phyloP scores from a whole-genome alignment of 1,284 basidiomycete genomes.

The Sphaerobolus stellatus region DNA sequence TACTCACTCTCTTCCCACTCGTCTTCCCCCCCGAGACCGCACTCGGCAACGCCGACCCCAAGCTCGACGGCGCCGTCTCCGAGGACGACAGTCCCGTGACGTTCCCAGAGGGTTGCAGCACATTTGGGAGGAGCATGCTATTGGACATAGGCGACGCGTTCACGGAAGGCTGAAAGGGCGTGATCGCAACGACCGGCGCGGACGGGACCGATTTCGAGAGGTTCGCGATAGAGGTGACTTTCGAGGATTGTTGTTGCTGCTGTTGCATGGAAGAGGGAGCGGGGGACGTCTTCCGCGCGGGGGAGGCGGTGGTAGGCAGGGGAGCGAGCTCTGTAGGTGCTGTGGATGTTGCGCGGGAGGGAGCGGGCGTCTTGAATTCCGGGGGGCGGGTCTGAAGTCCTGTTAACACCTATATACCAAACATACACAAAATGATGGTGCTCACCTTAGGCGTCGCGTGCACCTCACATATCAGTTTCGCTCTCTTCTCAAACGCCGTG shows the following conservation, averaged over 20 bases:
- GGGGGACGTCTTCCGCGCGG: not conserved
- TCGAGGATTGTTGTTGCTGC: not conserved
- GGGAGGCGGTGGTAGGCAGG: conserved; percentile 22
- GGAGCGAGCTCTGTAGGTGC: conserved; percentile 20
- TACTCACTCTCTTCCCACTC: conserved; percentile 53
- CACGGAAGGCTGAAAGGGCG: conserved; percentile 11
- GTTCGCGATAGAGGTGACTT: conserved; percentile 29
- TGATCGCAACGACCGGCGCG: conserved; percentile 20
- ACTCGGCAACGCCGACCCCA: too few species aligned
- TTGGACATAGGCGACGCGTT: conserved; percentile 6
- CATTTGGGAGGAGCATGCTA: conserved; percentile 7
- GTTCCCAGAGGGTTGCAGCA: conserved; percentile 4
- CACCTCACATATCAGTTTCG: conserved; percentile 80
- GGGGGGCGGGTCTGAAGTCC: conserved; percentile 50
- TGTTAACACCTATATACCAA: conserved; percentile 9
- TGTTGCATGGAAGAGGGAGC: not conserved
- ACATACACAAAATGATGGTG: not conserved
- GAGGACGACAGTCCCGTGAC: not conserved
- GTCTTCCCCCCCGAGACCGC: conserved; percentile 44
- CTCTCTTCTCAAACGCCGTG: conserved; percentile 78
- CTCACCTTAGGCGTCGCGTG: conserved; percentile 69
- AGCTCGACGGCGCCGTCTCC: not conserved
- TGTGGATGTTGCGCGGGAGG: conserved; percentile 18
- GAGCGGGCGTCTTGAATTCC: conserved; percentile 60
- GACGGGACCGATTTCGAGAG: conserved; percentile 28